Conservation (phyloP, 768 basidiomycete species). For the Serendipita vermifera region DNA sequence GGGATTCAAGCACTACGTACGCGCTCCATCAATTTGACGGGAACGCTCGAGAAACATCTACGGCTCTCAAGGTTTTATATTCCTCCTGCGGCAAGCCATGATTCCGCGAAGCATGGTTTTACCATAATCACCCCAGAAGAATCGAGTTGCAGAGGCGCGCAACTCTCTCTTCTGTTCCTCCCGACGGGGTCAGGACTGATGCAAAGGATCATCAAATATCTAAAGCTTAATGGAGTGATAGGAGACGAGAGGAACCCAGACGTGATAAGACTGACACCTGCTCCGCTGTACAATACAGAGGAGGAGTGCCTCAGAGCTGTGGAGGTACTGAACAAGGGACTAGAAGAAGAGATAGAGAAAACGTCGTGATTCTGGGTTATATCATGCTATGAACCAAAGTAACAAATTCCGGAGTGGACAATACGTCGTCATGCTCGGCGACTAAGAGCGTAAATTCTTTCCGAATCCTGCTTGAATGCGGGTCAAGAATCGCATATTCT, state of each 20-base stretch:
- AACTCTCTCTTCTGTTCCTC: constrained; percentile 75
- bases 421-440: constrained; percentile 44
- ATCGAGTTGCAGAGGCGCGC: constrained; percentile 59
- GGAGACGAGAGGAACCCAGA: constrained; percentile 88
- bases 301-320: constrained; percentile 65
- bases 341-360: constrained; percentile 20
- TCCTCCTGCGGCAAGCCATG: constrained; percentile 26
- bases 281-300: constrained; percentile 75
- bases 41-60: constrained; percentile 52
- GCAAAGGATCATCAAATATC: constrained; percentile 47
- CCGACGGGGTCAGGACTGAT: constrained; percentile 50
- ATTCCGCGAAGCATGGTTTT: constrained; percentile 39
- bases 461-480: constrained; percentile 18
- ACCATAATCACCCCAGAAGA: constrained; percentile 84
- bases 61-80: constrained; percentile 51
- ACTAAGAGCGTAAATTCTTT: constrained; percentile 30
- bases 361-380: constrained; percentile 8
- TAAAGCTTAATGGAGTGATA: constrained; percentile 63
- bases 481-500: constrained; percentile 23
- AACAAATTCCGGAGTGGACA: constrained; percentile 33
- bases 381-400: constrained; percentile 35
- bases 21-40: constrained; percentile 60
- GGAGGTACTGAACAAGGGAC: constrained; percentile 41
- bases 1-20: constrained; percentile 56
- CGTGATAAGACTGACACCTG: constrained; percentile 80